Base-by-base conservation (phyloP, 148 eudicot species). In the Fagopyrum esculentum region DNA sequence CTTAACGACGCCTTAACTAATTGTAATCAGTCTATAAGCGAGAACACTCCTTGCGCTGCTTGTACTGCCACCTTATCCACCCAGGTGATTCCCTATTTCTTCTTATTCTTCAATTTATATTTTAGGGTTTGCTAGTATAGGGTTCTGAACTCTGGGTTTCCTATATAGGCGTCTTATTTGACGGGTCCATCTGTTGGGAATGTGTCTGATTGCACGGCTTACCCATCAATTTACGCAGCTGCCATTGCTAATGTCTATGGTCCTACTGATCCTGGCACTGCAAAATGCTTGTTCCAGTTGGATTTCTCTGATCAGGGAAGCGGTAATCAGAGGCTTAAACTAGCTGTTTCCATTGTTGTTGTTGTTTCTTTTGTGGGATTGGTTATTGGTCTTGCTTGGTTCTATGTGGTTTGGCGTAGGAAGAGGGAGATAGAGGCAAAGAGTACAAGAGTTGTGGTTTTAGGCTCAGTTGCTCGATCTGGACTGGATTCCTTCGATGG, bases 231-330 rank as follows among this genome's bases (percentile, higher is more conserved):
- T 17, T 92, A 92, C 61, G 90, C 82, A 2, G 95, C 89, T 0
- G 95, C 84, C 3, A 68, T 87, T 35, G 81, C 78, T 2, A 92
- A 92, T 72, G 75, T 26, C 0, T 80, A 74, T 4, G 97, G 97
- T 3, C 97, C 97, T 5, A 75, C 87, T 5, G 90, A 92, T 76
- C 77, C 78, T 30, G 93, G 90, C 50, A 92, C 95, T 1, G 81
- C 83, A 0, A 57, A 79, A 7, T 92, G 97, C 35, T 69, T 92
- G 69, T 89, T 92, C 50, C 71, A 80, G 13, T 79, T 92, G 11
- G 78, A 80, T 79, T 76, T 83, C 13, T 47, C 64, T 4, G 12
- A 43, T 0, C 15, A 72, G 1, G 60, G 64, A 19, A 44, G 61
- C 26, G 59, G 43, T 1, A 78, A 74, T 55, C 48, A 17, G 46